Evolutionary conservation across 495 filamentous ascomycete species (phyloP), one percentile per base, ranked within the genome.

Genomic region (Lophium mytilinum): DNA sequence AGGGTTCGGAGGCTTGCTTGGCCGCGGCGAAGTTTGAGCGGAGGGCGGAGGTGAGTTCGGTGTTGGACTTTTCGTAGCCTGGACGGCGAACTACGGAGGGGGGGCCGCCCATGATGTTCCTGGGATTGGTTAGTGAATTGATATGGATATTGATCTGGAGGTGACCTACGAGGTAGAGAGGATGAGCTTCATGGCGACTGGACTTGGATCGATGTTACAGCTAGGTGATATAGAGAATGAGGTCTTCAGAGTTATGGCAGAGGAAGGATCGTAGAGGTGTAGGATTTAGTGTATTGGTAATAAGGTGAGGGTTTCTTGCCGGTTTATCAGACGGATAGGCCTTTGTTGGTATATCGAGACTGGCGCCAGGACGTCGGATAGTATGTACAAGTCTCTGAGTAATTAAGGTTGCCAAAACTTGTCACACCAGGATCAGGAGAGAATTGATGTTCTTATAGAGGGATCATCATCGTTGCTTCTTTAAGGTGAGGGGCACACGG

Each of bases 21-120:
- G 61, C 56, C 14, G 84, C 81, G 19, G 80, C 66, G 71, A 95
- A 88, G 71, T 90, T 94, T 60, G 78, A 80, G 45, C 88, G 85
- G 45, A 96, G 78, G n/a, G 88, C 87, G 67, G 86, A 87, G 58
- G 85, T 85, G 60, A 96, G 78, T 68, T 96, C 91, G 61, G 90
- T 80, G 69, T 94, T 95, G 45, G 89, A 93, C 68, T 88, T 87
- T 64, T 85, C 80, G 21, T 78, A 79, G 46, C 83, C 76, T 34
- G 83, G 80, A 55, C 84, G 88, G 37, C 88, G 83, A 61, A 95
- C 85, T 62, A 93, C 84, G 48, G 89, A 88, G 62, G 86, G 83
- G 37, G 85, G 83, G 58, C 78, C 83, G 54, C 80, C 81, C 75
- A 95, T 87, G 63, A 96, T 84, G 77, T 96, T 96, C 56, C 88